A percentile compares a stretch with the other conserved stretches of the same genome.
phyloP scores from a whole-genome alignment of 441 rosid genomes.

The Hura crepitans region DNA sequence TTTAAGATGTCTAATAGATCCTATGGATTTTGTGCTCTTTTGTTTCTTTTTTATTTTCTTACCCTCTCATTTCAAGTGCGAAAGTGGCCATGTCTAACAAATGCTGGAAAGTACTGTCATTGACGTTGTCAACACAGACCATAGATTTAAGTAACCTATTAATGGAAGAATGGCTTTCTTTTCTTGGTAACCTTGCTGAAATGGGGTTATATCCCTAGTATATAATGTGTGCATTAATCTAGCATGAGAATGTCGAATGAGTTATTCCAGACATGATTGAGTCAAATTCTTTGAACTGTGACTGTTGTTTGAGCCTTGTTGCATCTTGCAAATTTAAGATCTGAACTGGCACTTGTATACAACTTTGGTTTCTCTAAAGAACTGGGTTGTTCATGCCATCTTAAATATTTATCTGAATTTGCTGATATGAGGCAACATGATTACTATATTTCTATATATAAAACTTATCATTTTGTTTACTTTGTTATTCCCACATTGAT shows the following conservation, averaged over 20 bases:
- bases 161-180: neutral
- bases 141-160: neutral
- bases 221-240: neutral
- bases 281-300: neutral
- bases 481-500: too few relatives aligned
- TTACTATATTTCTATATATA: too few relatives aligned
- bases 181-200: neutral
- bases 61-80: neutral
- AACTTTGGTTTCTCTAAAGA: neutral
- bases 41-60: neutral
- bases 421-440: neutral
- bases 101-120: neutral
- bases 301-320: neutral
- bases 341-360: neutral
- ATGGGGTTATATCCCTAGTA: neutral
- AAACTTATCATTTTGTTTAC: too few relatives aligned
- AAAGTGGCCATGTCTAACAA: neutral
- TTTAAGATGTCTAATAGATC: neutral
- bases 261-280: neutral
- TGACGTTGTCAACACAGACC: neutral
- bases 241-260: neutral
- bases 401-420: neutral
- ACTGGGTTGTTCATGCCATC: neutral
- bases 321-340: too few relatives aligned
- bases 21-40: neutral